Evolutionary conservation across 2,329 filamentous ascomycete species (phyloP).

Genomic region (Beauveria sp.): DNA sequence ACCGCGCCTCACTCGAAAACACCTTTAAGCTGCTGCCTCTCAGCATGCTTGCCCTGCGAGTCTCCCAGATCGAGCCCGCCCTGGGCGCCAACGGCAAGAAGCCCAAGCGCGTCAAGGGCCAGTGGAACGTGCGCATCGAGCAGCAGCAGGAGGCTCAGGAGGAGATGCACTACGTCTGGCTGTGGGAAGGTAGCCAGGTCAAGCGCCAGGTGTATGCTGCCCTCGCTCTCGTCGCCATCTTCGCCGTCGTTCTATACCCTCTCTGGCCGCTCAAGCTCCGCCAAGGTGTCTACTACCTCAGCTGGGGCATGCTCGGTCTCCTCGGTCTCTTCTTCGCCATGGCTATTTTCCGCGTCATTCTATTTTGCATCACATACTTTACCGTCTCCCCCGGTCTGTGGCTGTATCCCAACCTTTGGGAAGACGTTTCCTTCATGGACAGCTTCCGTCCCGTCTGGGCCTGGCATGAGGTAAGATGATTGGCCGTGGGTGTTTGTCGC

Average conservation of each 20-base stretch:
- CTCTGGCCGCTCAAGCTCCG: constrained; percentile 89
- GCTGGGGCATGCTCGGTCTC: constrained; percentile 84
- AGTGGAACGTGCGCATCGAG: constrained; percentile 93
- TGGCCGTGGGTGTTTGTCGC: not conserved
- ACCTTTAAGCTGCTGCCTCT: constrained; percentile 91
- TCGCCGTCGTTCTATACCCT: constrained; percentile 87
- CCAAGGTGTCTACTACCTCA: constrained; percentile 93
- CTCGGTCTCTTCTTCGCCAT: constrained; percentile 93
- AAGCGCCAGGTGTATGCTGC: constrained; percentile 88
- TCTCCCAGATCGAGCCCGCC: constrained; percentile 66
- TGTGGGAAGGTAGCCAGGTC: constrained; percentile 90
- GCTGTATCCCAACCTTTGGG: constrained; percentile 96
- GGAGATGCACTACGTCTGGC: constrained; percentile 91
- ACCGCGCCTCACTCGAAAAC: constrained; percentile 84
- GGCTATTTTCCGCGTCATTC: constrained; percentile 91
- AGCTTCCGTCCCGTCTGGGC: constrained; percentile 95
- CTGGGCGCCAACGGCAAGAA: constrained; percentile 58
- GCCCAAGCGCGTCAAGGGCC: constrained; percentile 84
- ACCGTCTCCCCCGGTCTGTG: constrained; percentile 79
- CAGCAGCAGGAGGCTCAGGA: constrained; percentile 86
- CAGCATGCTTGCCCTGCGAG: constrained; percentile 86
- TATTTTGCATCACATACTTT: constrained; percentile 92
- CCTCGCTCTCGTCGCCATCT: constrained; percentile 74
- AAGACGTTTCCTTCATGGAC: constrained; percentile 97
- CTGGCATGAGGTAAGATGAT: constrained; percentile 78